Conservation (phyloP, 257 asterid species). For the Rehmannia glutinosa region DNA sequence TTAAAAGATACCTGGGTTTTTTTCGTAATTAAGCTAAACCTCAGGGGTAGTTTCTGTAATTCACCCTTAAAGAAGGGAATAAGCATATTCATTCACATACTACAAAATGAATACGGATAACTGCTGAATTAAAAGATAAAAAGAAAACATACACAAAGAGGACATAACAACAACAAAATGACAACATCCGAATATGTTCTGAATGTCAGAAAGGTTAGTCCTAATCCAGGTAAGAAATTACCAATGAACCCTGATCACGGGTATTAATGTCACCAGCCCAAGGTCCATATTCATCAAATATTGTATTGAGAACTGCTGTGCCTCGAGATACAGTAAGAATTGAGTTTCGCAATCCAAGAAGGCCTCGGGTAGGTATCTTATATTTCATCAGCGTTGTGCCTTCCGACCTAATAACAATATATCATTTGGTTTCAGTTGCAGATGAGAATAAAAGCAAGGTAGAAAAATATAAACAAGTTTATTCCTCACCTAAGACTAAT, state of each 20-base stretch:
- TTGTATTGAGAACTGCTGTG: slow-evolving; percentile 88
- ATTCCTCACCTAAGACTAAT: no score
- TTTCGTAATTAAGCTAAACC: no score
- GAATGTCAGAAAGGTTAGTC: neutral
- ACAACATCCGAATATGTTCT: no score
- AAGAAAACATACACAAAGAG: no score
- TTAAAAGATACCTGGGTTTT: no score
- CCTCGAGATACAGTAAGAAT: slow-evolving; percentile 94
- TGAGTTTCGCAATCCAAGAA: slow-evolving; percentile 84
- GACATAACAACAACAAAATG: no score
- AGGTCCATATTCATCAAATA: slow-evolving; percentile 85
- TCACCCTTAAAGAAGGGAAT: no score
- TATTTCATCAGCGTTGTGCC: slow-evolving; percentile 77
- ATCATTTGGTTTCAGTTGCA: slow-evolving; percentile 14
- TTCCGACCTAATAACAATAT: slow-evolving; percentile 50
- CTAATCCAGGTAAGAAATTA: slow-evolving; percentile 23
- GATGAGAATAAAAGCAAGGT: slow-evolving; percentile 5
- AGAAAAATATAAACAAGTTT: no score
- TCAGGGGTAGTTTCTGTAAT: no score
- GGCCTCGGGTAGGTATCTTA: slow-evolving; percentile 94
- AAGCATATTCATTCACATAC: no score
- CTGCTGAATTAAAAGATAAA: no score
- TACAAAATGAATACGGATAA: no score
- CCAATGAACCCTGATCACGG: slow-evolving; percentile 96
- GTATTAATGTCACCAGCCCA: slow-evolving; percentile 97